Evolutionary conservation across 495 filamentous ascomycete species (phyloP).

Genomic region (Annulohypoxylon maeteangense): DNA sequence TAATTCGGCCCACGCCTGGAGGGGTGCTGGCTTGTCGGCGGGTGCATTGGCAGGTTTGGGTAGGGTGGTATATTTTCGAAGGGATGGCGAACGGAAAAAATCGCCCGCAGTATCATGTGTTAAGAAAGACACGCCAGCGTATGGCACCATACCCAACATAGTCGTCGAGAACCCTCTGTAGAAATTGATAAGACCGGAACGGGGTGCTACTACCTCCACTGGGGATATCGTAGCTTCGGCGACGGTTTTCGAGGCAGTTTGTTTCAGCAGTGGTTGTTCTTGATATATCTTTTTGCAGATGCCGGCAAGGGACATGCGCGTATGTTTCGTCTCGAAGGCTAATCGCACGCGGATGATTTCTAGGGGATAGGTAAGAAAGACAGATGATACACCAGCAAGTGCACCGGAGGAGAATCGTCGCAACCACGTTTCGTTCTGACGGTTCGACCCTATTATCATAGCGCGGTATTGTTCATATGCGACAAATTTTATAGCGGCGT

Average conservation of each 20-base stretch:
- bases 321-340: conserved; percentile 87
- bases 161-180: conserved; percentile 94
- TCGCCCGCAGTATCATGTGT: conserved; percentile 91
- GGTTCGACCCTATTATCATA: conserved; percentile 71
- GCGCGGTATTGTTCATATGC: conserved; percentile 95
- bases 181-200: conserved; percentile 83
- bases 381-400: conserved; percentile 85
- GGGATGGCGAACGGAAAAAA: conserved; percentile 70
- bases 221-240: conserved; percentile 45
- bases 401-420: conserved; percentile 82
- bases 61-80: conserved; percentile 75
- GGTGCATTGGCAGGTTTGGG: conserved; percentile 56
- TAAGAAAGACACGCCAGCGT: conserved; percentile 96
- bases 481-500: conserved; percentile 96
- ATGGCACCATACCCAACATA: conserved; percentile 91
- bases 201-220: conserved; percentile 59
- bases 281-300: conserved; percentile 87
- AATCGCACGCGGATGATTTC: conserved; percentile 92
- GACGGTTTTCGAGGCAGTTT: conserved; percentile 23
- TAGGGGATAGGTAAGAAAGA: conserved; percentile 95
- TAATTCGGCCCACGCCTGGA: conserved; percentile 84
- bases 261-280: conserved; percentile 63
- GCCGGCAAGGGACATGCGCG: conserved; percentile 69
- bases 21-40: conserved; percentile 68
- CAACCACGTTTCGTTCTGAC: conserved; percentile 78